Evolutionary conservation across 1,284 basidiomycete genomes (phyloP), one percentile per base, ranked within the genome.

Genomic region (Porogramme epimiltina): DNA sequence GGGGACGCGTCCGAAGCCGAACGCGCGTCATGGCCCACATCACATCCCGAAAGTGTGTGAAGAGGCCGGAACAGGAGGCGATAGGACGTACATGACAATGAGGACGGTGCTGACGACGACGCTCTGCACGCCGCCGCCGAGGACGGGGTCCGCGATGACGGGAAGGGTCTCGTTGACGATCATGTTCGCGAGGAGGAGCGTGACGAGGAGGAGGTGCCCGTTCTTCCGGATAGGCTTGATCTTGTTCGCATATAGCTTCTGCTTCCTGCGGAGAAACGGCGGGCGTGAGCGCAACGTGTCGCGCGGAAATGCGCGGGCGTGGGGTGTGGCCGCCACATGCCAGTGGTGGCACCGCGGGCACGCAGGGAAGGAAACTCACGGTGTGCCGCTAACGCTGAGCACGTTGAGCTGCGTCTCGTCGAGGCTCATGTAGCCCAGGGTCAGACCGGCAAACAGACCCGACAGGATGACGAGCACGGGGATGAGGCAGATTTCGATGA

Each of bases 391-490:
- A 50, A 93, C 85, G 56, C 87, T 83, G 11, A 96, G 75, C 2
- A 96, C 94, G 64, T 90, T 87, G 34, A 96, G 79, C 76, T 95
- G 93, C 19, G 93, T 96, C 70, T 91, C 90, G 71, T 95, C 94
- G 62, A 96, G 79, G 62, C 89, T 92, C 91, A 96, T 95, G 70
- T 95, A 95, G 10, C 93, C 94, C 45, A 91, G 74, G 54, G 91
- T 92, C 59, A 93, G 74, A 68, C 85, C 87, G 62, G 87, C 86
- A 75, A 89, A 85, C 63, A 84, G 53, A 68, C 83, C 83, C 60
- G 82, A 85, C 54, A 82, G 60, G 64, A 83, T 64, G 62, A 85
- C 83, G 61, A 85, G 79, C 36, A 84, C 56, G 50, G 83, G 83
- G 49, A 85, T 84, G 65, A 86, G 80, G 51, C 74, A 64, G 23